A percentile compares a stretch with the other conserved stretches of the same genome.
Evolutionary conservation across 768 basidiomycete species (phyloP).

Genomic region (Daedaleopsis nitida): DNA sequence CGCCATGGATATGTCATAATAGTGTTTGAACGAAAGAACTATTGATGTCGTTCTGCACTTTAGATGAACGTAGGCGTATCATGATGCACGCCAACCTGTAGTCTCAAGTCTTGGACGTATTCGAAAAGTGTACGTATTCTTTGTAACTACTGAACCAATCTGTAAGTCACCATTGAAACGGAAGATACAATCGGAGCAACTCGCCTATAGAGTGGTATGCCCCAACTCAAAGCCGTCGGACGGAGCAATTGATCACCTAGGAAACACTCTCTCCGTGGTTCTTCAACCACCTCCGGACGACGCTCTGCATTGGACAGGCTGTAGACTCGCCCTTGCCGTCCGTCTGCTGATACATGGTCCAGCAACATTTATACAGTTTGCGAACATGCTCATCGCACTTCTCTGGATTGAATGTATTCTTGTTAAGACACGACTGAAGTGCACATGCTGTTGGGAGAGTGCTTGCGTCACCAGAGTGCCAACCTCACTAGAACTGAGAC

Average conservation of each 20-base stretch:
- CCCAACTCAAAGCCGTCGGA: not conserved
- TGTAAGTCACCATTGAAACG: no score
- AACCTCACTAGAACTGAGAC: no score
- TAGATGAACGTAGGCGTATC: no score
- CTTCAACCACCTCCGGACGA: constrained; percentile 62
- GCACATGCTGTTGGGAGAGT: constrained; percentile 50
- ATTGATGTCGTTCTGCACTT: no score
- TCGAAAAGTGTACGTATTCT: no score
- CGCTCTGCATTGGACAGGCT: constrained; percentile 58
- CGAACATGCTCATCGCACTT: constrained; percentile 56
- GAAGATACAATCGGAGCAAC: no score
- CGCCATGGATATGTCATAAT: not conserved
- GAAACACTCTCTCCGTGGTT: constrained; percentile 39
- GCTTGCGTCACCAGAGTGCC: not conserved
- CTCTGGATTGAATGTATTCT: constrained; percentile 65
- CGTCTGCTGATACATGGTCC: constrained; percentile 51
- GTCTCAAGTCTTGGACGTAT: no score
- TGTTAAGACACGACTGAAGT: constrained; percentile 62
- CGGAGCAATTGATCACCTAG: not conserved
- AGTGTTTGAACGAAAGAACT: not conserved
- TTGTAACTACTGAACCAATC: no score
- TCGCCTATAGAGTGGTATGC: no score
- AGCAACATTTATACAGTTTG: constrained; percentile 64
- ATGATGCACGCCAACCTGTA: no score
- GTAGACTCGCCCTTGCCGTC: constrained; percentile 49